Evolutionary conservation across 2,329 filamentous ascomycete genomes (phyloP).

Genomic region (Stachybotrys elegans): DNA sequence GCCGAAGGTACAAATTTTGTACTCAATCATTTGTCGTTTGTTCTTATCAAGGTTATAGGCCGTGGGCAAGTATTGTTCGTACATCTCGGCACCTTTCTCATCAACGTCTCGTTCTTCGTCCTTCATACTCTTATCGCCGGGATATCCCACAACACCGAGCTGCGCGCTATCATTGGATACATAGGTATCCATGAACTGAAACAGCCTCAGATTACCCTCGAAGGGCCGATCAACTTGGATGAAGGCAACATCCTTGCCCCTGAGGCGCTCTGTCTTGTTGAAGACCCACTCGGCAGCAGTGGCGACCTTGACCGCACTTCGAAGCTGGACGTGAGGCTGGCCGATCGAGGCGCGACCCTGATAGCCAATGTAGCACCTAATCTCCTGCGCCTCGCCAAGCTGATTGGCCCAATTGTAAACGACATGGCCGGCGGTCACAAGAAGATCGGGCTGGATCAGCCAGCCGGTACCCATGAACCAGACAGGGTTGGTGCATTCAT

Average conservation of each 20-base stretch:
- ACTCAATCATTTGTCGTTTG: constrained; percentile 21
- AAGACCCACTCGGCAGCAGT: constrained; percentile 17
- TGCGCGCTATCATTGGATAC: background rate
- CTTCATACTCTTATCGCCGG: constrained; percentile 18
- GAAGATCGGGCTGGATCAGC: background rate
- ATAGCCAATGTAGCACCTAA: constrained; percentile 2
- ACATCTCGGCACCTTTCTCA: constrained; percentile 27
- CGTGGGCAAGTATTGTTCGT: constrained; percentile 19
- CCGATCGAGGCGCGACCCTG: constrained; percentile 12
- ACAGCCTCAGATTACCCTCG: constrained; percentile 14
- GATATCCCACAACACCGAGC: constrained; percentile 29
- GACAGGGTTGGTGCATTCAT: background rate
- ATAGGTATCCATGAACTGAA: constrained; percentile 14
- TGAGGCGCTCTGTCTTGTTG: constrained; percentile 6
- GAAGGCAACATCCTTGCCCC: constrained; percentile 21
- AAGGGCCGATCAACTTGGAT: constrained; percentile 18
- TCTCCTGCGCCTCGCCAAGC: background rate
- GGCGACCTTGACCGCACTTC: constrained; percentile 14
- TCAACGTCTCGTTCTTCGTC: constrained; percentile 3
- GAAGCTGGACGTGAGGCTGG: constrained; percentile 6
- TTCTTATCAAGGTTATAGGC: constrained; percentile 16
- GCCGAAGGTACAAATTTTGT: constrained; percentile 20
- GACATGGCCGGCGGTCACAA: constrained; percentile 2
- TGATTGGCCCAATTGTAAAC: background rate
- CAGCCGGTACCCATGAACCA: constrained; percentile 3